Conservation (phyloP, 805 yeast genomes). For the Hanseniaspora jakobsenii region DNA sequence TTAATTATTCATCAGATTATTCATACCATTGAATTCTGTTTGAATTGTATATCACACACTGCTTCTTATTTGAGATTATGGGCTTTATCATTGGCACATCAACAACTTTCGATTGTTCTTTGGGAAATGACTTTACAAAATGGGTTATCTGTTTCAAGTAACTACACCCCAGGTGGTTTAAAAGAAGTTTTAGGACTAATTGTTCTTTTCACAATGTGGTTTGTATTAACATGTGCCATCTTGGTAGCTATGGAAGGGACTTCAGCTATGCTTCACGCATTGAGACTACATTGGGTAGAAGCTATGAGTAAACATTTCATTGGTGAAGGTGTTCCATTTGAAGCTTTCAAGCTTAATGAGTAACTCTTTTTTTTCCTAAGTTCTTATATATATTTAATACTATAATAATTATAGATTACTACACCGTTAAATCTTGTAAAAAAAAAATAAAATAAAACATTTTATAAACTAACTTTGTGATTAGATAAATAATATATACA, state of each 20-base stretch:
- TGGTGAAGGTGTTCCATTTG: conserved; percentile 88
- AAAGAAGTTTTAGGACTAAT: conserved; percentile 66
- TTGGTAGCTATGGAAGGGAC: conserved; percentile 97
- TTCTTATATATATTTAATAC: too few relatives aligned
- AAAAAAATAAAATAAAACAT: background rate
- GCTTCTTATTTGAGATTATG: conserved; percentile 92
- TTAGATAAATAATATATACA: too few relatives aligned
- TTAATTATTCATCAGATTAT: conserved; percentile 93
- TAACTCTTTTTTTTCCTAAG: conserved; percentile 1
- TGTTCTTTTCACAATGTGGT: conserved; percentile 87
- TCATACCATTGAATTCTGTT: conserved; percentile 93
- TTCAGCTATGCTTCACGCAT: conserved; percentile 96
- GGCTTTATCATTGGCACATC: conserved; percentile 96
- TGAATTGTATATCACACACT: conserved; percentile 95
- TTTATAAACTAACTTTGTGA: too few relatives aligned
- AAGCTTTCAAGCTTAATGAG: conserved; percentile 63
- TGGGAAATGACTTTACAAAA: conserved; percentile 90
- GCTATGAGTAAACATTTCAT: conserved; percentile 96
- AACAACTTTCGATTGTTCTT: conserved; percentile 85
- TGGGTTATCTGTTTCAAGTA: conserved; percentile 41
- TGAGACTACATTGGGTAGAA: conserved; percentile 98
- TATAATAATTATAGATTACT: too few relatives aligned
- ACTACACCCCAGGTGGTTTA: conserved; percentile 35
- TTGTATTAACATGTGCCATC: conserved; percentile 76
- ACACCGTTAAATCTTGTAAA: too few relatives aligned